These are phyloP conservation scores for Phlebiopsis flavidoalba DNA, from an alignment of 768 basidiomycete genomes.

Conservation along the genomic window DNA sequence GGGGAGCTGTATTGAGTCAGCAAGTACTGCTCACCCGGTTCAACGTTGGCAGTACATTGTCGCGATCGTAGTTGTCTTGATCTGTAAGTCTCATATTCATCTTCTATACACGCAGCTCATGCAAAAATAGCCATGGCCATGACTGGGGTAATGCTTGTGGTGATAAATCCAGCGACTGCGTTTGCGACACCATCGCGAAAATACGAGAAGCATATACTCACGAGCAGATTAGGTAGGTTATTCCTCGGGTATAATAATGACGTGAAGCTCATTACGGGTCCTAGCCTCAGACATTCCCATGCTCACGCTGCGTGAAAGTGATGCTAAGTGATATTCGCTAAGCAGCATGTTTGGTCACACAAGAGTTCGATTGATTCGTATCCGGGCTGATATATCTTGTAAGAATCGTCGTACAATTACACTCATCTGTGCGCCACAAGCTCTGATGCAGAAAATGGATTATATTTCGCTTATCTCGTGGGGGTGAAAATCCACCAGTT, in stretches of 20 bases:
- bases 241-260: no score
- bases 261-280: not conserved
- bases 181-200: slow-evolving; percentile 31
- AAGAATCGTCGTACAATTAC: no score
- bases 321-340: no score
- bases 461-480: not conserved
- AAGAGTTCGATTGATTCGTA: no score
- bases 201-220: slow-evolving; percentile 44
- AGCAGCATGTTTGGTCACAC: no score
- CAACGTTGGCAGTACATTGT: slow-evolving; percentile 41
- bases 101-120: not conserved
- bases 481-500: not conserved
- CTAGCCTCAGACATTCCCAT: slow-evolving; percentile 9
- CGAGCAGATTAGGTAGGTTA: slow-evolving; percentile 35
- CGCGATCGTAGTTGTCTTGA: slow-evolving; percentile 31
- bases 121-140: slow-evolving; percentile 30
- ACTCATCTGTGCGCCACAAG: not conserved
- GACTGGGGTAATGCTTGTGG: slow-evolving; percentile 31
- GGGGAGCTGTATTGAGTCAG: slow-evolving; percentile 28
- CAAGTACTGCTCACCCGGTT: slow-evolving; percentile 33
- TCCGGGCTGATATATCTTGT: no score
- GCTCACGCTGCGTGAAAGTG: slow-evolving; percentile 5
- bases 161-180: slow-evolving; percentile 40
- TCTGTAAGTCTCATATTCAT: slow-evolving; percentile 27
- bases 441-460: not conserved